phyloP scores from a whole-genome alignment of 179 eudicot species.

The Gypsophila paniculata region DNA sequence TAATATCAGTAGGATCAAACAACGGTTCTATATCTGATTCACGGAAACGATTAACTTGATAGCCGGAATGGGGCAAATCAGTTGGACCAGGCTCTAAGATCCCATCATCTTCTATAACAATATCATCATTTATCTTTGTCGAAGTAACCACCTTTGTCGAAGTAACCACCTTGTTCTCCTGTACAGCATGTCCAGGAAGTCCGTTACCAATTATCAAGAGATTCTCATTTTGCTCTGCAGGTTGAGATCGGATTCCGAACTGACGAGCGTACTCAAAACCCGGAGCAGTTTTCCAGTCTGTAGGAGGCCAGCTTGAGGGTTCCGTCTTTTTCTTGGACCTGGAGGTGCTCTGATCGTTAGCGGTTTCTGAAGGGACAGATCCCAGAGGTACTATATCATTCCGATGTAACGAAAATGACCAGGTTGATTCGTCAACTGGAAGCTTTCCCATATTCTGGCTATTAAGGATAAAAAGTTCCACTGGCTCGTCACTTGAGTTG shows the following conservation, averaged over 20 bases:
- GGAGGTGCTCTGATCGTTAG: constrained; percentile 27
- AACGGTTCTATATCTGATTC: constrained; percentile 22
- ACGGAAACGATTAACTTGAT: constrained; percentile 14
- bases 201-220: constrained; percentile 8
- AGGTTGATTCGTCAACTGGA: constrained; percentile 57
- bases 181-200: constrained; percentile 5
- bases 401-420: constrained; percentile 55
- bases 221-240: constrained; percentile 24
- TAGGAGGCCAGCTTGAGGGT: constrained; percentile 76
- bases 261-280: constrained; percentile 39
- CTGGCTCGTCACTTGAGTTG: constrained; percentile 73
- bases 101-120: constrained; percentile 34
- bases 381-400: constrained; percentile 26
- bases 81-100: constrained; percentile 24
- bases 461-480: constrained; percentile 60
- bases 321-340: constrained; percentile 35
- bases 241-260: constrained; percentile 23
- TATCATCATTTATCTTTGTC: constrained; percentile 32
- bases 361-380: constrained; percentile 22
- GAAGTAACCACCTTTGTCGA: constrained; percentile 9
- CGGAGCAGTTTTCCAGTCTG: constrained; percentile 82
- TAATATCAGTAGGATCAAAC: constrained; percentile 31
- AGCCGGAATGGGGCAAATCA: constrained; percentile 25
- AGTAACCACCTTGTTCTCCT: constrained; percentile 16
- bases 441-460: constrained; percentile 80